phyloP scores from a whole-genome alignment of 331 rosid species.

The Ulmus americana region DNA sequence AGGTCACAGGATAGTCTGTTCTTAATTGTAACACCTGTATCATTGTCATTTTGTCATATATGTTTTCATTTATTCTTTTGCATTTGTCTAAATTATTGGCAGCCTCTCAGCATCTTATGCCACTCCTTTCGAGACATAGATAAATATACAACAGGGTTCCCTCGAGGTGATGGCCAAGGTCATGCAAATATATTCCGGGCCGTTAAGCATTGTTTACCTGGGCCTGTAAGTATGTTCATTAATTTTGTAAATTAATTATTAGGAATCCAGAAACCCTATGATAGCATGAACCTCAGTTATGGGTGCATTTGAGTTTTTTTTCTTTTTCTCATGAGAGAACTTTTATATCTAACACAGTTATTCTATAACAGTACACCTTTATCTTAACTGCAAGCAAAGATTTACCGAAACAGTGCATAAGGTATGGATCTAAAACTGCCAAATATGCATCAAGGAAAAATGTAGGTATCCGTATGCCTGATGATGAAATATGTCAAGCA shows the following conservation, averaged over 20 bases:
- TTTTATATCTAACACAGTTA: conserved; percentile 23
- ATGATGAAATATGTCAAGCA: conserved; percentile 72
- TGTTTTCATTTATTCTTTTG: background rate
- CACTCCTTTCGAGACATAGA: conserved; percentile 88
- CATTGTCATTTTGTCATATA: background rate
- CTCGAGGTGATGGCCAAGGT: conserved; percentile 86
- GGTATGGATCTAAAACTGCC: conserved; percentile 62
- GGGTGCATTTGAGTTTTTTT: background rate
- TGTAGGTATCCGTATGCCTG: conserved; percentile 94
- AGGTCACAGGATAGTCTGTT: background rate
- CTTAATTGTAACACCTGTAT: background rate
- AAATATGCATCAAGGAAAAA: conserved; percentile 65
- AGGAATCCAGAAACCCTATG: background rate
- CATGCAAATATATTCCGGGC: conserved; percentile 68
- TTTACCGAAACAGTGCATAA: conserved; percentile 75
- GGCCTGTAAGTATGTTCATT: conserved; percentile 72
- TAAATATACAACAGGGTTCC: conserved; percentile 75
- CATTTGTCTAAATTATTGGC: conserved; percentile 18
- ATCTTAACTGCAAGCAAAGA: conserved; percentile 85
- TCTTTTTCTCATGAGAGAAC: conserved; percentile 13
- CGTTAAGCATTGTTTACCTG: conserved; percentile 86
- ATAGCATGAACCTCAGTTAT: background rate
- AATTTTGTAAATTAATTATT: conserved; percentile 8
- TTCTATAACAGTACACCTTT: conserved; percentile 78
- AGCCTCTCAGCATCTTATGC: conserved; percentile 94